Base-by-base conservation (phyloP, 179 eudicot genomes). In the Vitellaria paradoxa region DNA sequence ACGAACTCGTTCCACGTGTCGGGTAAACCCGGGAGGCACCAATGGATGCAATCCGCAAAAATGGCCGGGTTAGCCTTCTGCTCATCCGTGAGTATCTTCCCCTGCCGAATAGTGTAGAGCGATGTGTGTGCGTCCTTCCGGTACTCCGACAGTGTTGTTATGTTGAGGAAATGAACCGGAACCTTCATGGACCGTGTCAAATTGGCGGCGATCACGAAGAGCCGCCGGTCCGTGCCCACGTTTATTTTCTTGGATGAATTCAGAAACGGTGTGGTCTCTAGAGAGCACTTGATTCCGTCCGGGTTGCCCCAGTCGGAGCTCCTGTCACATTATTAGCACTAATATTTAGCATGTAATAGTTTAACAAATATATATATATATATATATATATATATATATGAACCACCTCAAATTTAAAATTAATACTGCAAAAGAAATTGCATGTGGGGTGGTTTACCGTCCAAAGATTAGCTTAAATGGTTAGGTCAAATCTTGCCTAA, bases 21-120 rank as follows among this genome's bases (percentile, higher is more conserved):
- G 4, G 99, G 99, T 45, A 95, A 64, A 4, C 99, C 99, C 0
- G 99, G 99, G 11, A 95, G 87, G 76, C 99, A 95, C 99, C 99
- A 95, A 50, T 95, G 99, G 37, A 95, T 95, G 68, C 99, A 95
- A 81, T 95, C 99, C 0, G 99, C 97, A 37, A 82, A 95, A 0
- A 76, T 77, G 2, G 75, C 80, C 3, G 99, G 99, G 57, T 93
- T 94, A 0, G 96, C 86, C 61, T 91, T 84, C 7, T 95, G 97
- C 59, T 91, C 96, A 9, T 84, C 79, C 0, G 89, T 87, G 3
- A 95, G 74, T 85, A 90, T 78, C 73, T 93, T 89, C 9, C 99
- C 97, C 52, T 91, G 97, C 0, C 92, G 87, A 23, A 93, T 91
- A 11, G 98, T 95, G 80, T 90, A 84, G 7, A 95, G 94, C 0